Evolutionary conservation across 345 rosid species (phyloP).

Genomic region (Litchi chinensis): DNA sequence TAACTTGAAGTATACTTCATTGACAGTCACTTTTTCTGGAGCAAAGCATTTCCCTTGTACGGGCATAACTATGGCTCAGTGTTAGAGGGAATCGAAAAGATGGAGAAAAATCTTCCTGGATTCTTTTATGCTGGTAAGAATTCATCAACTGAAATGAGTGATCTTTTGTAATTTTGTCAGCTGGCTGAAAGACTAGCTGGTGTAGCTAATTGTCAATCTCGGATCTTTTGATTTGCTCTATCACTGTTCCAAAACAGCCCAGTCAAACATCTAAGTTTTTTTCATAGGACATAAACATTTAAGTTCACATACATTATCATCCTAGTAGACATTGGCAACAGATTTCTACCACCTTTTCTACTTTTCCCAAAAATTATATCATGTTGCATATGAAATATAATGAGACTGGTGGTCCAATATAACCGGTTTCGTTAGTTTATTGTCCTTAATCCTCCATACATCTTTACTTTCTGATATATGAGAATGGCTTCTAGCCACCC

Average conservation of each 20-base stretch:
- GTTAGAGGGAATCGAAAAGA: constrained; percentile 65
- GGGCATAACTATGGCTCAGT: constrained; percentile 68
- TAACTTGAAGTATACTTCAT: constrained; percentile 5
- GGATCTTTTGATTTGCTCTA: background rate
- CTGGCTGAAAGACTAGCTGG: constrained; percentile 1
- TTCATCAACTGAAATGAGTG: constrained; percentile 10
- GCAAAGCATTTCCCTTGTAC: constrained; percentile 82
- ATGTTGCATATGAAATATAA: constrained; percentile 4
- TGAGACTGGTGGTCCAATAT: background rate
- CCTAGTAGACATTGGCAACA: background rate
- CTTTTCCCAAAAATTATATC: background rate
- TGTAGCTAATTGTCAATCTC: background rate
- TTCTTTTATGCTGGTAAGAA: constrained; percentile 88
- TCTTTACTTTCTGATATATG: background rate
- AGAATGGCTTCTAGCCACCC: background rate
- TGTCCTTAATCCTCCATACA: background rate
- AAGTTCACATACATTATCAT: background rate
- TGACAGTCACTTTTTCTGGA: constrained; percentile 90
- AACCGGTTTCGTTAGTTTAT: background rate
- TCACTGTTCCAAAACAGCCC: background rate
- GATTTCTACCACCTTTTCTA: background rate
- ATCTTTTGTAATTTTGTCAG: background rate
- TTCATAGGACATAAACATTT: no score
- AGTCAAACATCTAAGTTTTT: background rate
- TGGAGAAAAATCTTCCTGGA: constrained; percentile 90